Conservation (phyloP, 2,329 filamentous ascomycete species). For the Cladosporium oxysporum region DNA sequence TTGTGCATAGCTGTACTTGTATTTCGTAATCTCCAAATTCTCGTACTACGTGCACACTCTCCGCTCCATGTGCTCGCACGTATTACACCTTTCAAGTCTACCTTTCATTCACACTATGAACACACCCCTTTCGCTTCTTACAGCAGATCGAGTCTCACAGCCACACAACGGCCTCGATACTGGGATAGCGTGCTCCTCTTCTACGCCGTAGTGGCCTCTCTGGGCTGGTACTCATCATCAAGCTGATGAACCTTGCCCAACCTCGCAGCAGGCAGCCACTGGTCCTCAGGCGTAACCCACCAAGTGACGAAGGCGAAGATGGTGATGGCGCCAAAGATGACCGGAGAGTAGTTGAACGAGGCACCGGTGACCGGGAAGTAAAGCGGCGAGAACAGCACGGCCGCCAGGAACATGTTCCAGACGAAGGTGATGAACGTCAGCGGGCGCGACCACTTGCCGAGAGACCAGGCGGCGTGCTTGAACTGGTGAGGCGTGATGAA, state of each 20-base stretch:
- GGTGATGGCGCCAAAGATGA: slow-evolving; percentile 43
- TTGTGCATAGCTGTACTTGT: slow-evolving; percentile 12
- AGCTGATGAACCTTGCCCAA: slow-evolving; percentile 36
- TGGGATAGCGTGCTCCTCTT: not conserved
- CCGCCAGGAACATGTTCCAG: slow-evolving; percentile 43
- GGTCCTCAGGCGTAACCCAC: slow-evolving; percentile 40
- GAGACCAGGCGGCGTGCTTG: slow-evolving; percentile 39
- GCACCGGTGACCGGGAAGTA: slow-evolving; percentile 38
- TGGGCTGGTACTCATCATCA: slow-evolving; percentile 28
- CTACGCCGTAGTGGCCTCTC: not conserved
- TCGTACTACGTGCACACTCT: not conserved
- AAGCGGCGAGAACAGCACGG: slow-evolving; percentile 42
- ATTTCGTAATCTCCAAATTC: slow-evolving; percentile 3
- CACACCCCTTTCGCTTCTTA: not conserved
- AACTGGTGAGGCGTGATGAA: slow-evolving; percentile 42
- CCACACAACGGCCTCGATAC: not conserved
- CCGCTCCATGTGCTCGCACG: not conserved
- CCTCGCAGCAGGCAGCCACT: slow-evolving; percentile 38
- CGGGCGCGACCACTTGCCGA: slow-evolving; percentile 40
- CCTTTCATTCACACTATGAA: not conserved
- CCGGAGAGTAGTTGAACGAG: slow-evolving; percentile 41
- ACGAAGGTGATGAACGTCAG: slow-evolving; percentile 40
- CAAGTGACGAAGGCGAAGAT: slow-evolving; percentile 41
- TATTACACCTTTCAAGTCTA: not conserved
- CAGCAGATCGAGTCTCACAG: not conserved